A percentile compares a stretch with the other conserved stretches of the same genome.
Conservation (phyloP, 768 basidiomycete species). For the Xerocomellus dryophilus region DNA sequence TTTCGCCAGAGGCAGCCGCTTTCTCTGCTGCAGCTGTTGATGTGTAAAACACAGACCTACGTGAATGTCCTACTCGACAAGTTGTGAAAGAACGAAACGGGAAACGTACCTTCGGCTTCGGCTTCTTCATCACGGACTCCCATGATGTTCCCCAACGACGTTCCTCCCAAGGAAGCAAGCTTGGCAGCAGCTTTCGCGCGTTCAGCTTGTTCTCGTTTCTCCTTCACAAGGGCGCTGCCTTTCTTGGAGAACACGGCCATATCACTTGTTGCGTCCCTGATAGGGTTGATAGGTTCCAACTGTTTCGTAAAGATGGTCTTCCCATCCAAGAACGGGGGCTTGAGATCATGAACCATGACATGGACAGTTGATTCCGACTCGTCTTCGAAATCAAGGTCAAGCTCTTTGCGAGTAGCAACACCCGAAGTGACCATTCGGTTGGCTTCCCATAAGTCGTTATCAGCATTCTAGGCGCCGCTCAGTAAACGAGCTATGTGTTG, state of each 20-base stretch:
- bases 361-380: slow-evolving; percentile 96
- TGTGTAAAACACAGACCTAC: slow-evolving; percentile 42
- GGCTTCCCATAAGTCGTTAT: slow-evolving; percentile 98
- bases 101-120: slow-evolving; percentile 79
- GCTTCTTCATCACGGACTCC: slow-evolving; percentile 95
- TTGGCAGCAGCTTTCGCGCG: slow-evolving; percentile 96
- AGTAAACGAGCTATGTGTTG: slow-evolving; percentile 14
- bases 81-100: slow-evolving; percentile 14
- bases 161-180: slow-evolving; percentile 87
- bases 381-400: slow-evolving; percentile 95
- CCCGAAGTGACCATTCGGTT: slow-evolving; percentile 98
- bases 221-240: slow-evolving; percentile 90
- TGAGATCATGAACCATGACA: slow-evolving; percentile 95
- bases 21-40: slow-evolving; percentile 51
- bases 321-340: slow-evolving; percentile 97
- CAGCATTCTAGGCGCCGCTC: slow-evolving; percentile 67
- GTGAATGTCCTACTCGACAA: slow-evolving; percentile 77
- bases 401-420: slow-evolving; percentile 78
- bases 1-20: slow-evolving; percentile 46
- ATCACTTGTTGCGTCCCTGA: slow-evolving; percentile 89
- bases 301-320: slow-evolving; percentile 95
- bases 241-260: slow-evolving; percentile 97
- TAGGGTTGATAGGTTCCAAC: slow-evolving; percentile 95
- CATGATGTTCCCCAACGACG: slow-evolving; percentile 94
- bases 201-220: slow-evolving; percentile 95